Evolutionary conservation across 495 filamentous ascomycete genomes (phyloP), one percentile per base, ranked within the genome.

Genomic region (Cudoniella acicularis): DNA sequence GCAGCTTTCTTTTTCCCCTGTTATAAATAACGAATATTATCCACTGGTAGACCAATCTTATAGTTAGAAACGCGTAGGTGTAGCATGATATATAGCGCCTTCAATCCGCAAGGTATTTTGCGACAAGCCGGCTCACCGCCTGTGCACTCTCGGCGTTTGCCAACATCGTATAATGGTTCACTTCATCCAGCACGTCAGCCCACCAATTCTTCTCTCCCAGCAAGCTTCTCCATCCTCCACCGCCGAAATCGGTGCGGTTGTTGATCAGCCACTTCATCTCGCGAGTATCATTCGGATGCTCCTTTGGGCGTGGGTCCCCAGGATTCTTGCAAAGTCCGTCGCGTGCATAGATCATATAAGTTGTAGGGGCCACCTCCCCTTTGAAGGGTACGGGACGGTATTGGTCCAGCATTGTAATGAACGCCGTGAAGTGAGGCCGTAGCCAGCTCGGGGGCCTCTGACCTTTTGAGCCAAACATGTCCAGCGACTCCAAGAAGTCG

Each of bases 271-370:
- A 54, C 18, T 54, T 27, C 40, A 60, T 60, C 6, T 41, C 51
- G 16, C 23, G n/a, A n/a, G n/a, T n/a, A n/a, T n/a, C n/a, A n/a
- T 36, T 41, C 17, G 8, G 3, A 11, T n/a, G 8, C 36, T n/a
- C 24, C 1, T 10, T 16, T 17, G 30, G 30, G 11, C 20, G 13
- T n/a, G 23, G 18, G 10, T 30, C 22, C 4, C 16, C 22, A 18
- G 49, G 9, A 22, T 46, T 18, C 17, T 18, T 59, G 21, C 11
- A n/a, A n/a, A n/a, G n/a, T n/a, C n/a, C n/a, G n/a, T n/a, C n/a
- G n/a, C n/a, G n/a, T 27, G 57, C 57, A 40, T 45, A 60, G 13
- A 60, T 30, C 10, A 54, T 54, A 30, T 23, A 6, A n/a, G 11
- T 13, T 24, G 47, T 54, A 0, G 24, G 50, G n/a, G 20, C 26